Evolutionary conservation across 768 basidiomycete species (phyloP), one percentile per base, ranked within the genome.

Genomic region (Cystofilobasidium ferigula): DNA sequence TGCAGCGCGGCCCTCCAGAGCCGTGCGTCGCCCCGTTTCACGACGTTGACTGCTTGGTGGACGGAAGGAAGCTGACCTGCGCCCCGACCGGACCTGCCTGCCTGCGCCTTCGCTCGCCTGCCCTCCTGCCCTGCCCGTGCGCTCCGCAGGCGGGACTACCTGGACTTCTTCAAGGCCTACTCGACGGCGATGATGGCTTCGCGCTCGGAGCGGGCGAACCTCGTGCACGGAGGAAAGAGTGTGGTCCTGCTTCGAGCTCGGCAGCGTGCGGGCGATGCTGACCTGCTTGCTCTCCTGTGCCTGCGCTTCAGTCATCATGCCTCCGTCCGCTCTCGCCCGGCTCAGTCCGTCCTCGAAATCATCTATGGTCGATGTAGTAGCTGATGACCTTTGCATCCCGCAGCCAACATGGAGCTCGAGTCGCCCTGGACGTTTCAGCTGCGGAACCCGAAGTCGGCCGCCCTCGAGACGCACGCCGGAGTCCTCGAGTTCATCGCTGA

Each of bases 401-500:
- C 69, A 81, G 80, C 90, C 0, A 82, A 82, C 43, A 82, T 98
- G 57, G 93, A 99, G 72, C 81, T 99, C 51, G 86, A 89, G 68
- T 81, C 82, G 0, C 95, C 95, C 0, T 95, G 93, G 93, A 90
- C 88, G 80, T 99, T 99, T 75, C 86, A 94, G 69, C 81, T 99
- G 60, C 86, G 89, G 57, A 98, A 98, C 77, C 94, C 95, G 0
- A 71, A 93, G 87, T 78, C 81, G 82, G 60, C 88, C 84, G 38
- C 87, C 83, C 62, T 92, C 83, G 70, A 74, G 26, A 98, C 95
- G 1, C 90, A 99, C 74, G 89, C 88, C 1, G 95, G 95, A 80
- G 95, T 99, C 32, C 83, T 99, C 34, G 95, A 99, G 74, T 99
- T 99, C 77, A 97, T 97, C 70, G 94, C 95, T 2, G 87, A 95